Conservation (phyloP, 441 rosid genomes). For the Adansonia madagascariensis region DNA sequence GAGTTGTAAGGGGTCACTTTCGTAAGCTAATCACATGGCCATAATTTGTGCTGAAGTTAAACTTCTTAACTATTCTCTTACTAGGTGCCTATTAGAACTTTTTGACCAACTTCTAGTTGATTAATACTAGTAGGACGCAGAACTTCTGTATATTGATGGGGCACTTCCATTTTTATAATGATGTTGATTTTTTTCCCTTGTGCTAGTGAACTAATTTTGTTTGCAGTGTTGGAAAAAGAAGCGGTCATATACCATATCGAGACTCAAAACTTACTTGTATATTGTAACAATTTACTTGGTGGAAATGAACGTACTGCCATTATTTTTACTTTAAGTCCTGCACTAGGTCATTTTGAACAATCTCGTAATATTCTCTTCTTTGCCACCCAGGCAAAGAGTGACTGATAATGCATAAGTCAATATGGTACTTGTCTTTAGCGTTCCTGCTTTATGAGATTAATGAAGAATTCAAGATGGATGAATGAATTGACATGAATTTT, state of each 20-base stretch:
- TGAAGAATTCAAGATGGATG: constrained; percentile 18
- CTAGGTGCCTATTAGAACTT: not conserved
- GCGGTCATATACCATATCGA: constrained; percentile 92
- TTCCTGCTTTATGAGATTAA: constrained; percentile 16
- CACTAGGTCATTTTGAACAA: constrained; percentile 84
- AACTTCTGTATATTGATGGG: not conserved
- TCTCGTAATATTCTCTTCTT: constrained; percentile 94
- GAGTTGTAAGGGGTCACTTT: not conserved
- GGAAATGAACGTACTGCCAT: constrained; percentile 99
- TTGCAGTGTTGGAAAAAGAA: constrained; percentile 85
- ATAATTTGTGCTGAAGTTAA: not conserved
- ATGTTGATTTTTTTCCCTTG: too few relatives aligned
- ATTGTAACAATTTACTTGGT: constrained; percentile 91
- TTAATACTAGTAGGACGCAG: not conserved
- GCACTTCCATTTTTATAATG: not conserved
- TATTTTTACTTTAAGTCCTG: constrained; percentile 95
- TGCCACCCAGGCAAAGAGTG: constrained; percentile 96
- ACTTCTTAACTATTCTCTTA: not conserved
- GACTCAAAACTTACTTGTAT: constrained; percentile 99
- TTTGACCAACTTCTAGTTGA: not conserved
- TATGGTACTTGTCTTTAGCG: constrained; percentile 61
- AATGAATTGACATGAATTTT: not conserved
- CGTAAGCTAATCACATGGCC: not conserved
- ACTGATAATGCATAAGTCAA: constrained; percentile 97
- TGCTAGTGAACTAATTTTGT: not conserved